Conservation (phyloP, 345 rosid species). For the Boechera retrofracta region DNA sequence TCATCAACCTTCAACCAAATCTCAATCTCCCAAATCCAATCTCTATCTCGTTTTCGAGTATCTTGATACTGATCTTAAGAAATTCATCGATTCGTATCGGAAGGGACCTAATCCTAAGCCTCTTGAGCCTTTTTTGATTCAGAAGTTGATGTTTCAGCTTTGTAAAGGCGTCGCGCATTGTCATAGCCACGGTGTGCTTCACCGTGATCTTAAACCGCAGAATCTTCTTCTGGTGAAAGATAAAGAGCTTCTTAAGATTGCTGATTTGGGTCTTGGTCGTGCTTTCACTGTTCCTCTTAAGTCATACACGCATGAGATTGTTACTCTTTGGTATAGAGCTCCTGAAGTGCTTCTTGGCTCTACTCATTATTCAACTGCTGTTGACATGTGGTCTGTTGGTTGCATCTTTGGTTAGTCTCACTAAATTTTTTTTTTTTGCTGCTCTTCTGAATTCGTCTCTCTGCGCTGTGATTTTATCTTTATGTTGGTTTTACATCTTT, state of each 20-base stretch:
- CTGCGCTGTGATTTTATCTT: conserved; percentile 3
- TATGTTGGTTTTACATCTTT: not conserved
- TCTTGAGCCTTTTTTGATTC: conserved; percentile 59
- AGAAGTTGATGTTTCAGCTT: conserved; percentile 83
- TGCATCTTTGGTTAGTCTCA: conserved; percentile 76
- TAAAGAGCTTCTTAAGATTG: conserved; percentile 80
- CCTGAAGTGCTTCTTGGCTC: conserved; percentile 94
- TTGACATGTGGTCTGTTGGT: conserved; percentile 98
- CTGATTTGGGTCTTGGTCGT: conserved; percentile 90
- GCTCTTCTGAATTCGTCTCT: not conserved
- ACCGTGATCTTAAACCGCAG: conserved; percentile 94
- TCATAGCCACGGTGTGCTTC: conserved; percentile 93
- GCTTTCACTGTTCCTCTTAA: conserved; percentile 94
- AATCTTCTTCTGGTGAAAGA: conserved; percentile 87
- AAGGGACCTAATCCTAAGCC: conserved; percentile 81
- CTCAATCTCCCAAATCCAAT: conserved; percentile 56
- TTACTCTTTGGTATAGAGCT: conserved; percentile 95
- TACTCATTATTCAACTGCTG: conserved; percentile 82
- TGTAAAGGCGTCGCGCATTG: conserved; percentile 95
- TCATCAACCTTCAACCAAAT: conserved; percentile 31
- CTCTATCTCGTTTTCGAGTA: conserved; percentile 92
- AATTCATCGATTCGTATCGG: conserved; percentile 78
- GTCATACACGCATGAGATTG: conserved; percentile 91
- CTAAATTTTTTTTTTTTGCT: not conserved
- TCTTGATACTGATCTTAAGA: conserved; percentile 93